Percentiles rank a stretch among this genome's conserved stretches.
phyloP scores from a whole-genome alignment of 495 filamentous ascomycete genomes.

The Viridothelium virens region DNA sequence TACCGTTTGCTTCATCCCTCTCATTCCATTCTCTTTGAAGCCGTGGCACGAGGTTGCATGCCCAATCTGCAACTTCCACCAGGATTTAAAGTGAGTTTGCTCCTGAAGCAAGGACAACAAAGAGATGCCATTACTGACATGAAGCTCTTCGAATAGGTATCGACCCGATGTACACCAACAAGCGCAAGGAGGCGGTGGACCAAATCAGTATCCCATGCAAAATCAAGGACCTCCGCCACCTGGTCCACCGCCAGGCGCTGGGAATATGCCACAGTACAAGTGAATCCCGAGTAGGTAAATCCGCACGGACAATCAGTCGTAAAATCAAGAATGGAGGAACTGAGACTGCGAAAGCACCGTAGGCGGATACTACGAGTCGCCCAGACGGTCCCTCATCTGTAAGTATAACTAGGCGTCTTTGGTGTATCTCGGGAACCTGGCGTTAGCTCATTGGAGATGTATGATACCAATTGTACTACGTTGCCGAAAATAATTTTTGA shows the following conservation, averaged over 20 bases:
- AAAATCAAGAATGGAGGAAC: neutral
- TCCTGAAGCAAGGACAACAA: too few species aligned
- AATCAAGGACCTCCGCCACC: constrained; percentile 18
- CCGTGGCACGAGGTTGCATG: constrained; percentile 36
- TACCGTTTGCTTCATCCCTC: constrained; percentile 40
- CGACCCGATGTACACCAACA: constrained; percentile 35
- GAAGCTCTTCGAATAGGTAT: neutral
- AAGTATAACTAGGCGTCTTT: too few species aligned
- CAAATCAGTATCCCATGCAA: constrained; percentile 28
- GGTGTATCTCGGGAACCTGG: neutral
- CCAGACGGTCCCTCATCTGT: too few species aligned
- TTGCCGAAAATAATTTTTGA: neutral
- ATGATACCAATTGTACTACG: neutral
- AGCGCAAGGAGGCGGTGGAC: constrained; percentile 18
- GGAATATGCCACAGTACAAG: constrained; percentile 12
- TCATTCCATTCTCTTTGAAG: constrained; percentile 37
- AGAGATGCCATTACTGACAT: neutral
- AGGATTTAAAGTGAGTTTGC: constrained; percentile 34
- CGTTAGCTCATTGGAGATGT: neutral
- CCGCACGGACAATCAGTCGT: neutral
- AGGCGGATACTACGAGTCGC: too few species aligned
- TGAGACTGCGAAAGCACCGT: too few species aligned
- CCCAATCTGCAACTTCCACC: constrained; percentile 38
- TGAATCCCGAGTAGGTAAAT: too few species aligned
- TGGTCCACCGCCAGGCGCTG: constrained; percentile 14